Evolutionary conservation across 257 asterid genomes (phyloP).

Genomic region (Ilex asprella): DNA sequence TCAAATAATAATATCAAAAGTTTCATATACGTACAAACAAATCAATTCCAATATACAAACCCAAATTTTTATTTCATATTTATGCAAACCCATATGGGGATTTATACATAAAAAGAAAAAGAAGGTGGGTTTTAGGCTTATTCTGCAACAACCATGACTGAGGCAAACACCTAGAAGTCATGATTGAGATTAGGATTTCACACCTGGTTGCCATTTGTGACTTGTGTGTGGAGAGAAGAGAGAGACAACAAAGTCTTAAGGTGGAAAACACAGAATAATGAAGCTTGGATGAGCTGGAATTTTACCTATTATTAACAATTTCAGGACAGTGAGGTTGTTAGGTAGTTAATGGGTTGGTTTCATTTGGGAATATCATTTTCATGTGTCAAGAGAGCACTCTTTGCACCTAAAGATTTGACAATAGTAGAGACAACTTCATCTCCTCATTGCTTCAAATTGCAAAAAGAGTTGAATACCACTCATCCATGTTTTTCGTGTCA

Average conservation of each 20-base stretch:
- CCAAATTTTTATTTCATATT: no score
- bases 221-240: not conserved
- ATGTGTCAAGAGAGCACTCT: conserved; percentile 83
- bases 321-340: no score
- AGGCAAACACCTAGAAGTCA: conserved; percentile 30
- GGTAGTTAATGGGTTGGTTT: no score
- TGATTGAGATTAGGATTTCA: conserved; percentile 29
- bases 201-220: not conserved
- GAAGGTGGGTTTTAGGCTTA: conserved; percentile 11
- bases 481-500: conserved; percentile 77
- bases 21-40: no score
- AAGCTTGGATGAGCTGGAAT: no score
- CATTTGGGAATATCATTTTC: no score
- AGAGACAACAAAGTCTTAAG: no score
- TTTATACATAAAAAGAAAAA: no score
- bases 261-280: no score
- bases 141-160: conserved; percentile 38
- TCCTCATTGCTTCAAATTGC: conserved; percentile 81
- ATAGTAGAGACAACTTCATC: conserved; percentile 78
- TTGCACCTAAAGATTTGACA: conserved; percentile 69
- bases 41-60: no score
- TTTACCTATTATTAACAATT: no score
- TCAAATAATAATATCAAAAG: not conserved
- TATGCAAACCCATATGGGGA: not conserved
- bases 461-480: conserved; percentile 87